Conservation (phyloP, 2,329 filamentous ascomycete genomes). For the Sclerotinia sclerotiorum region DNA sequence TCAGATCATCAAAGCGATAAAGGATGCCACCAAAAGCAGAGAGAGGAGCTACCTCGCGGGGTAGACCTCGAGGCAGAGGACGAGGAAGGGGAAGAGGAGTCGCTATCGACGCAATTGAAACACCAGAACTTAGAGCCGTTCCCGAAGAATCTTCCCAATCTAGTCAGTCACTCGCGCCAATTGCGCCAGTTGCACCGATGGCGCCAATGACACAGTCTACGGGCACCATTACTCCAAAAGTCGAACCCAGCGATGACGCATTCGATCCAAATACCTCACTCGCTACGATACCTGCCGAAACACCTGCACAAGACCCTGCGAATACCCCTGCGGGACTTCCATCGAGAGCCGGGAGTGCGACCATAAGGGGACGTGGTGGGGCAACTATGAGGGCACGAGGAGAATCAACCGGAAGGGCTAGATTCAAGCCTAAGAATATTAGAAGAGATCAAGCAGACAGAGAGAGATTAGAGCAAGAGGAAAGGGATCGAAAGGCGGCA, state of each 20-base stretch:
- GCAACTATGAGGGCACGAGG: conserved; percentile 25
- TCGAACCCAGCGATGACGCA: conserved; percentile 25
- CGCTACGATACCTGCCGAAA: conserved; percentile 36
- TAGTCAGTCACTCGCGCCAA: conserved; percentile 4
- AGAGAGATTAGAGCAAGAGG: conserved; percentile 31
- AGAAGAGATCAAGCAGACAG: conserved; percentile 35
- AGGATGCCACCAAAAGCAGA: conserved; percentile 37
- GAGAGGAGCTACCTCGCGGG: conserved; percentile 26
- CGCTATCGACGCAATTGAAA: conserved; percentile 21
- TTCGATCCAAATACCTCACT: conserved; percentile 38
- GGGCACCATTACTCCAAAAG: conserved; percentile 22
- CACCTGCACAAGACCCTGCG: conserved; percentile 35
- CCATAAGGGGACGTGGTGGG: conserved; percentile 9
- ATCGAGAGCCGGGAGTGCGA: conserved; percentile 9
- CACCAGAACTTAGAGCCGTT: conserved; percentile 1
- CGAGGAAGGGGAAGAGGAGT: conserved; percentile 32
- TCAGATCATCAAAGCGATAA: not conserved
- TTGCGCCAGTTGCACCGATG: not conserved
- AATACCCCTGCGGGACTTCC: conserved; percentile 32
- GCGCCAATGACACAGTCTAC: not conserved
- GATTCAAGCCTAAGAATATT: conserved; percentile 41
- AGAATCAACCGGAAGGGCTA: conserved; percentile 31
- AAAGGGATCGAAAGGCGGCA: conserved; percentile 27
- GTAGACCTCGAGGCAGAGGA: conserved; percentile 29
- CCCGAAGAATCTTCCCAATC: not conserved